Percentiles rank a stretch among this genome's conserved stretches.
phyloP scores from a whole-genome alignment of 2,329 filamentous ascomycete genomes.

The Hypoxylon sp. region DNA sequence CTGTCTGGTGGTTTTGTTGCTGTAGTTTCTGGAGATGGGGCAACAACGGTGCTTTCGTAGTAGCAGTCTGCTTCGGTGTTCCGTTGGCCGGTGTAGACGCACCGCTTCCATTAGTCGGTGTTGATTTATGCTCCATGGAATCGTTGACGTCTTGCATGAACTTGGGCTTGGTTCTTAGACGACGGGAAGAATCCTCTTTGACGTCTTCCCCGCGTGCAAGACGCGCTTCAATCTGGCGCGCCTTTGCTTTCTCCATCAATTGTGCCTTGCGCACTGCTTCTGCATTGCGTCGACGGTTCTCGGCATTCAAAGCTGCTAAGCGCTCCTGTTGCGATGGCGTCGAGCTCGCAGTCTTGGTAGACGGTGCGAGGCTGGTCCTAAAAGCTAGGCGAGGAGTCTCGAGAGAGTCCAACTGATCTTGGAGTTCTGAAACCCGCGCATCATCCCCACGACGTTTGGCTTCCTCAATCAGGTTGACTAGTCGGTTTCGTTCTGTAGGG shows the following conservation, averaged over 20 bases:
- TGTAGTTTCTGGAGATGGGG: slow-evolving; percentile 69
- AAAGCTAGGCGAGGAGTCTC: slow-evolving; percentile 81
- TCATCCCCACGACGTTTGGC: slow-evolving; percentile 76
- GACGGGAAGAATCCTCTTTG: slow-evolving; percentile 71
- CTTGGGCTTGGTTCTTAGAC: slow-evolving; percentile 76
- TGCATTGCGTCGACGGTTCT: slow-evolving; percentile 87
- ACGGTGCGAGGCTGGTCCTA: slow-evolving; percentile 71
- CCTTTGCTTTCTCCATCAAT: slow-evolving; percentile 80
- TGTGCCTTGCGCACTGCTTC: slow-evolving; percentile 93
- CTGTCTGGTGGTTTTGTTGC: slow-evolving; percentile 64
- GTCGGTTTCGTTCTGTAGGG: slow-evolving; percentile 75
- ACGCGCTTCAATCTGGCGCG: slow-evolving; percentile 72
- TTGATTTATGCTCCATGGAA: slow-evolving; percentile 63
- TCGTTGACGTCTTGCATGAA: slow-evolving; percentile 76
- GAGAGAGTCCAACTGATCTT: slow-evolving; percentile 73
- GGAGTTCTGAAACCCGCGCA: slow-evolving; percentile 67
- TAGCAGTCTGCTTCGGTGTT: slow-evolving; percentile 63
- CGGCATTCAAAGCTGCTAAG: slow-evolving; percentile 84
- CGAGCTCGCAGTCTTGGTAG: slow-evolving; percentile 66
- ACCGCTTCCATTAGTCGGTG: slow-evolving; percentile 65
- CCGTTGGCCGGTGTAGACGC: slow-evolving; percentile 67
- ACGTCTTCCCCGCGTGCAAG: slow-evolving; percentile 74
- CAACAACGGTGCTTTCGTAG: slow-evolving; percentile 61
- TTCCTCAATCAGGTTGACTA: slow-evolving; percentile 75
- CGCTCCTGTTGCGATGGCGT: slow-evolving; percentile 81